Evolutionary conservation across 2,329 filamentous ascomycete species (phyloP), one percentile per base, ranked within the genome.

Genomic region (Alternaria sp.): DNA sequence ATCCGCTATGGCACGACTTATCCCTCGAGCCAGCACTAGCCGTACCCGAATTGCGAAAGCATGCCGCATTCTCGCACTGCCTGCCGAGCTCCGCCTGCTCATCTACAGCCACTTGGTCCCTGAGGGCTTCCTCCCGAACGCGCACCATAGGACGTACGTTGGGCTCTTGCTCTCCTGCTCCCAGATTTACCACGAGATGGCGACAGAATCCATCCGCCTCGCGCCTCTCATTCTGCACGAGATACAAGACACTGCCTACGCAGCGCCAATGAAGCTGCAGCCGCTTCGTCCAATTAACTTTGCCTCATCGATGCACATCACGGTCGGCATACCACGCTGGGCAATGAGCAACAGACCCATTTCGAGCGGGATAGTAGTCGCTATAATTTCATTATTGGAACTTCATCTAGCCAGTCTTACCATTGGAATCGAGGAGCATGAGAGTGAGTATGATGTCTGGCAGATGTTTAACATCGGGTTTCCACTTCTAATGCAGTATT

Each of bases 111-210:
- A 54, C 9, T 44, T 54, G 4, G 43, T 36, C 4, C 42, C 30
- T 14, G 7, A 8, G 7, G 26, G 32, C 34, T 59, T 59, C 28
- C 42, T 59, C 12, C 49, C 42, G 12, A 28, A 54, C 9, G 24
- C 34, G 16, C 36, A 20, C 34, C 54, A 44, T 18, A 30, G 11
- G 7, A 22, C 36, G 8, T 47, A 56, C 52, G 34, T 46, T 4
- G 38, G 39, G 38, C 57, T 51, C 5, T 36, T 56, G 30, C 49
- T 60, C 28, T 51, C 57, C n/a, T 60, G 57, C 52, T 46, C 51
- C 26, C 44, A 55, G 16, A 56, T 60, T 12, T 20, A 22, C 22
- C n/a, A 49, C 20, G 57, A 60, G 32, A 51, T 60, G 53, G 16
- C 47, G 14, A 39, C 41, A 12, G 56, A 59, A 36, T 24, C 41